Evolutionary conservation across 2,329 filamentous ascomycete genomes (phyloP).

Genomic region (Parastagonospora nodorum): DNA sequence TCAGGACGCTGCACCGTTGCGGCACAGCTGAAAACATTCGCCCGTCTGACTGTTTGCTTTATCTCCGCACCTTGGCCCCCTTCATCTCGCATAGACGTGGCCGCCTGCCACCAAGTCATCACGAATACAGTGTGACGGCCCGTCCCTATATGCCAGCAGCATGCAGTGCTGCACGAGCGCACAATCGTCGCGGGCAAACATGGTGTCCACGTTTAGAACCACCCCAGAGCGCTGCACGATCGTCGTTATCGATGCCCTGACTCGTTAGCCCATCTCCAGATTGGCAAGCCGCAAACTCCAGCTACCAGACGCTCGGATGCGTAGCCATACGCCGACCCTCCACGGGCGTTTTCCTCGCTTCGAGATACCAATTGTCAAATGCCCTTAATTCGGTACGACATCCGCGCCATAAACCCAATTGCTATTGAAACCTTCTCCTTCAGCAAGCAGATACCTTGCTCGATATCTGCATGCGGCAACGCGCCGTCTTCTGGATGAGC

Average conservation of each 20-base stretch:
- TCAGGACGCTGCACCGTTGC: conserved; percentile 23
- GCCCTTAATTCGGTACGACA: conserved; percentile 6
- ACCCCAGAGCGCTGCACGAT: neutral
- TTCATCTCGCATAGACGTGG: conserved; percentile 30
- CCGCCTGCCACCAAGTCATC: conserved; percentile 29
- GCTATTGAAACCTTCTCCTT: neutral
- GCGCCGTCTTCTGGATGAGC: conserved; percentile 2
- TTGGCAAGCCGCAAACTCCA: conserved; percentile 8
- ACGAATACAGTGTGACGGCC: neutral
- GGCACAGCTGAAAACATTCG: conserved; percentile 18
- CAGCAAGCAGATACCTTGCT: conserved; percentile 7
- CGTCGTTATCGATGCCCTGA: neutral
- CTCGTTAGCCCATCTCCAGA: conserved; percentile 16
- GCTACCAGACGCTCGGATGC: conserved; percentile 19
- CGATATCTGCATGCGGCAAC: conserved; percentile 1
- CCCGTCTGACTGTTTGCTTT: conserved; percentile 23
- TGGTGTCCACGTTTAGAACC: neutral
- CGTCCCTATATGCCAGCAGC: neutral
- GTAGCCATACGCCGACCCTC: conserved; percentile 10
- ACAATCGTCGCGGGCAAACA: conserved; percentile 7
- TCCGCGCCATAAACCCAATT: conserved; percentile 2
- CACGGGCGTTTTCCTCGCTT: neutral
- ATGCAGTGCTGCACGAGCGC: conserved; percentile 5
- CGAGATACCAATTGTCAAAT: neutral
- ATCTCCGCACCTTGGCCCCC: conserved; percentile 12